Evolutionary conservation across 2,329 filamentous ascomycete species (phyloP).

Genomic region (Aspergillus calidoustus): DNA sequence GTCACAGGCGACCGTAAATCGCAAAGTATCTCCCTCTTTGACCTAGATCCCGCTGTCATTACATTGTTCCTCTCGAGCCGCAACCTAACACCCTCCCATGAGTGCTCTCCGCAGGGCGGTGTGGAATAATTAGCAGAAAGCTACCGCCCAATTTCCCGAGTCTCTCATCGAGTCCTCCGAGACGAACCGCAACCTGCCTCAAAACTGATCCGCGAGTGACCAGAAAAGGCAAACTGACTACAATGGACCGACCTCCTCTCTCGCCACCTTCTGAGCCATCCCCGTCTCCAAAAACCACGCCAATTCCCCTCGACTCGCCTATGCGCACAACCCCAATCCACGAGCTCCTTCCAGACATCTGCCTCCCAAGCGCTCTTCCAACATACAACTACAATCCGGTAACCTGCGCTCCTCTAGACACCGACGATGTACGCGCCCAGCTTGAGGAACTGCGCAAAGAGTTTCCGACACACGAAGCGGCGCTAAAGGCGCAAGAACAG

Average conservation of each 20-base stretch:
- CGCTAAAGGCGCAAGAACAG: slow-evolving; percentile 44
- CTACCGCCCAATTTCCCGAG: neutral
- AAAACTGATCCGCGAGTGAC: slow-evolving; percentile 8
- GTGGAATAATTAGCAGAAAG: neutral
- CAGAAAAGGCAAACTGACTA: neutral
- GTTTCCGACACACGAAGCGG: slow-evolving; percentile 40
- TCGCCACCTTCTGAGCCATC: slow-evolving; percentile 42
- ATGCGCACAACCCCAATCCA: slow-evolving; percentile 47
- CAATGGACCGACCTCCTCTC: slow-evolving; percentile 37
- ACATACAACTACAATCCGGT: slow-evolving; percentile 44
- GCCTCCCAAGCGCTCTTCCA: slow-evolving; percentile 42
- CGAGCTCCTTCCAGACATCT: slow-evolving; percentile 42
- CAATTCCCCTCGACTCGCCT: slow-evolving; percentile 40
- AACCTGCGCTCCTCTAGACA: slow-evolving; percentile 42
- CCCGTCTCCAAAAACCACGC: slow-evolving; percentile 21
- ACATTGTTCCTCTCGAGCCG: neutral
- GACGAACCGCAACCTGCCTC: neutral
- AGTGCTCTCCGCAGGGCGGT: neutral
- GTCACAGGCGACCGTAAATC: neutral
- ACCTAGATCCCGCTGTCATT: neutral
- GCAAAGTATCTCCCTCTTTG: slow-evolving; percentile 3
- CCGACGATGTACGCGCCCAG: slow-evolving; percentile 34
- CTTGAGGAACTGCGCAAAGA: slow-evolving; percentile 43
- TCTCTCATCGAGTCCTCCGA: too few relatives aligned
- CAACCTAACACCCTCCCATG: neutral